These are phyloP conservation scores for Chlorella variabilis DNA, from an alignment of 163 green algal genomes.

Conservation along the genomic window DNA sequence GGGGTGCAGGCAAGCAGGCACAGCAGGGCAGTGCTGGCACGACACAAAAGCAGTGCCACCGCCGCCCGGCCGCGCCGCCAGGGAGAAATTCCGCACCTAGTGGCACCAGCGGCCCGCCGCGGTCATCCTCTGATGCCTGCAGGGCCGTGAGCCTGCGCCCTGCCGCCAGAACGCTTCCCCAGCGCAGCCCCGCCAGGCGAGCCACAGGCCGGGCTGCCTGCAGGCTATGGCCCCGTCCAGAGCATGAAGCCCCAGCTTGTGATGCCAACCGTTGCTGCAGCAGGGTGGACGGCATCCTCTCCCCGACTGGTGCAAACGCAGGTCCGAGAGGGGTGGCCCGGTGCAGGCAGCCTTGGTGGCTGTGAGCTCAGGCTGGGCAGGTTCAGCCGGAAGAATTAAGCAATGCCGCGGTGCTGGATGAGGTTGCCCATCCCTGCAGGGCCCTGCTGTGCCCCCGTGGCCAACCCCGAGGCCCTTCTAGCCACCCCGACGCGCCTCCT, in stretches of 20 bases:
- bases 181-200: not conserved
- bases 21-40: too few relatives aligned
- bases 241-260: not conserved
- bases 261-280: slow-evolving; percentile 14
- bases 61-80: not conserved
- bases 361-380: too few relatives aligned
- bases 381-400: too few relatives aligned
- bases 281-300: not conserved
- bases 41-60: not conserved
- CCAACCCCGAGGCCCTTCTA: too few relatives aligned
- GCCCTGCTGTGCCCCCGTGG: too few relatives aligned
- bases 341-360: too few relatives aligned
- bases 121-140: slow-evolving; percentile 8
- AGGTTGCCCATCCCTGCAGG: too few relatives aligned
- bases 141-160: not conserved
- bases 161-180: not conserved
- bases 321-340: too few relatives aligned
- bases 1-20: too few relatives aligned
- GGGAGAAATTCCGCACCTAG: not conserved
- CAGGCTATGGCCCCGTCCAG: not conserved
- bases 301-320: too few relatives aligned
- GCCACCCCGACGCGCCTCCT: too few relatives aligned
- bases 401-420: too few relatives aligned
- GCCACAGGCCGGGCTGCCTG: not conserved
- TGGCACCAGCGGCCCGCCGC: not conserved